Evolutionary conservation across 2,329 filamentous ascomycete species (phyloP).

Genomic region (Xylariaceae sp.): DNA sequence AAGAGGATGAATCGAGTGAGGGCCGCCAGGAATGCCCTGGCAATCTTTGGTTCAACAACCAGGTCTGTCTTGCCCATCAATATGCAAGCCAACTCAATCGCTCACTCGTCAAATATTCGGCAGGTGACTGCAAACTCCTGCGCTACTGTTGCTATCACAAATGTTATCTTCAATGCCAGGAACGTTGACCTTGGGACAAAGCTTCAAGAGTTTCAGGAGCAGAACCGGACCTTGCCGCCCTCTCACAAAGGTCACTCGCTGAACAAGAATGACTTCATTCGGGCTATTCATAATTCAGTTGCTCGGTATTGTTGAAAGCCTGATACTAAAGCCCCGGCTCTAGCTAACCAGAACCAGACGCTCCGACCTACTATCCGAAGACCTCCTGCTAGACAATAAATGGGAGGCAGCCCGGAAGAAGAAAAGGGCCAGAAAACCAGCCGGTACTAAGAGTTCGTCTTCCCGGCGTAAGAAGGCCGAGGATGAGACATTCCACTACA

Average conservation of each 20-base stretch:
- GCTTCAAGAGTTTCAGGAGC: constrained; percentile 67
- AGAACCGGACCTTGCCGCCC: constrained; percentile 65
- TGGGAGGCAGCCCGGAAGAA: constrained; percentile 36
- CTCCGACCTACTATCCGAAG: constrained; percentile 70
- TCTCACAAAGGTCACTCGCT: constrained; percentile 73
- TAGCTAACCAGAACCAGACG: constrained; percentile 44
- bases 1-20: constrained; percentile 46
- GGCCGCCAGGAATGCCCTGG: constrained; percentile 51
- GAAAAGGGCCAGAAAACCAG: constrained; percentile 16
- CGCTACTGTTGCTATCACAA: constrained; percentile 86
- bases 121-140: constrained; percentile 81
- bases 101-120: constrained; percentile 10
- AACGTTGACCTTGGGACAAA: constrained; percentile 64
- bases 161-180: constrained; percentile 83
- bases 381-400: constrained; percentile 60
- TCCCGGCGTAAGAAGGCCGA: constrained; percentile 33
- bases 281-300: constrained; percentile 83
- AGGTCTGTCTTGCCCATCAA: constrained; percentile 44
- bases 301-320: constrained; percentile 46
- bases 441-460: constrained; percentile 15
- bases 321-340: not conserved
- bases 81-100: not conserved
- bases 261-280: constrained; percentile 70
- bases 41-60: constrained; percentile 90
- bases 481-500: constrained; percentile 75